These are phyloP conservation scores for Puccinia triticina DNA, from an alignment of 1,284 basidiomycete species.

Conservation along the genomic window DNA sequence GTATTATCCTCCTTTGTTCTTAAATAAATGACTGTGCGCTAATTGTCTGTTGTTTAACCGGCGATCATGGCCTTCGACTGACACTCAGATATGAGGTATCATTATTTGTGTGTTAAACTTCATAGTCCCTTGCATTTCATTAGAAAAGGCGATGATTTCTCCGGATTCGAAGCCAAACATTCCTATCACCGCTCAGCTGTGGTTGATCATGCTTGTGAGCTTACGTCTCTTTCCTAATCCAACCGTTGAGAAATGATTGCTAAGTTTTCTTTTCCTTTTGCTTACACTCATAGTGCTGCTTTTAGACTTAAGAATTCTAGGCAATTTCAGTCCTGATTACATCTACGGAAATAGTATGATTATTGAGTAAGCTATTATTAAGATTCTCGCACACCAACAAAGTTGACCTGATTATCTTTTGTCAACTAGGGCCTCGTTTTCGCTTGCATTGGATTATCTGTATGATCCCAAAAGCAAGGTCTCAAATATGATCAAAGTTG, in stretches of 20 bases:
- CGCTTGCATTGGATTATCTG: slow-evolving; percentile 49
- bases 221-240: not conserved
- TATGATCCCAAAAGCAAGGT: slow-evolving; percentile 39
- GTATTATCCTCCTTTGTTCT: not conserved
- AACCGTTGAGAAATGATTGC: not conserved
- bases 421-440: slow-evolving; percentile 39
- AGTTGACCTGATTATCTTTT: not conserved
- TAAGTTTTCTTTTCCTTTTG: not conserved
- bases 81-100: slow-evolving; percentile 41
- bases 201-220: slow-evolving; percentile 47
- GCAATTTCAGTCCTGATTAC: slow-evolving; percentile 44
- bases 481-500: slow-evolving; percentile 38
- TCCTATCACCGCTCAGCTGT: slow-evolving; percentile 44
- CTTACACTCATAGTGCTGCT: slow-evolving; percentile 19
- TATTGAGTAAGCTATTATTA: slow-evolving; percentile 35
- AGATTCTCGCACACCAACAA: not conserved
- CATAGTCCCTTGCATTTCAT: slow-evolving; percentile 43
- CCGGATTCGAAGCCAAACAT: slow-evolving; percentile 24
- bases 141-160: slow-evolving; percentile 22
- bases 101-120: slow-evolving; percentile 44
- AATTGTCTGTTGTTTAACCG: not conserved
- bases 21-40: not conserved
- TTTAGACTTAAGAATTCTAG: slow-evolving; percentile 29
- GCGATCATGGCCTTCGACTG: not conserved
- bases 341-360: slow-evolving; percentile 41